Evolutionary conservation across 805 yeast species (phyloP).

Genomic region (Kodamaea jinghongensis): DNA sequence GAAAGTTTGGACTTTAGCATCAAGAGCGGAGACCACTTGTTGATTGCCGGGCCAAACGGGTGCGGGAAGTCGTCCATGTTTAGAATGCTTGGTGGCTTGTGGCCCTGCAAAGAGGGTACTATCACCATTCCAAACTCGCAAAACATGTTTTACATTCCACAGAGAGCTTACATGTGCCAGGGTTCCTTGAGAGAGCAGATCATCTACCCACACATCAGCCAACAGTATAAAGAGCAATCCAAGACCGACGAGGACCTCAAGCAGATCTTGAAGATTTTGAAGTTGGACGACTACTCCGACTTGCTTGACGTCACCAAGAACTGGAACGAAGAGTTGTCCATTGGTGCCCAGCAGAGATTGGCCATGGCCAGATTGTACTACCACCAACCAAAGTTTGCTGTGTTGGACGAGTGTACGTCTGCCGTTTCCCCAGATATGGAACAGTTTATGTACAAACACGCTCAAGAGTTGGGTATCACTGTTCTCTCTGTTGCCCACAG

Average conservation of each 20-base stretch:
- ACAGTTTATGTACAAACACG: constrained; percentile 81
- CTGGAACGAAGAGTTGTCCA: constrained; percentile 86
- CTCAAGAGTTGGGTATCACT: constrained; percentile 75
- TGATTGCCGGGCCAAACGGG: constrained; percentile 95
- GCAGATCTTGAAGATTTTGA: constrained; percentile 53
- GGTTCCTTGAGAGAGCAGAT: constrained; percentile 85
- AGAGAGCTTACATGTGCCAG: constrained; percentile 80
- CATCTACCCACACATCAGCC: constrained; percentile 76
- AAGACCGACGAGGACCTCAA: constrained; percentile 50
- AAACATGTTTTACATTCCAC: constrained; percentile 85
- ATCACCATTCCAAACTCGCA: constrained; percentile 63
- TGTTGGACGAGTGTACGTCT: constrained; percentile 92
- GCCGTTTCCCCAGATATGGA: constrained; percentile 91
- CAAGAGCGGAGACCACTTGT: constrained; percentile 76
- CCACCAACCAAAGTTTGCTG: constrained; percentile 91
- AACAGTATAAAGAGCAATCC: constrained; percentile 46
- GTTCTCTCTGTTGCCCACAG: constrained; percentile 89
- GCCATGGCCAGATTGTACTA: constrained; percentile 93
- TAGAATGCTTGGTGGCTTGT: constrained; percentile 85
- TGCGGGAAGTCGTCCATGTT: constrained; percentile 93
- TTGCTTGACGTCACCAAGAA: constrained; percentile 55
- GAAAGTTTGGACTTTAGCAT: constrained; percentile 66
- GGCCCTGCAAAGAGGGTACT: constrained; percentile 71
- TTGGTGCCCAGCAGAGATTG: constrained; percentile 89
- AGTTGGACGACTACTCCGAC: constrained; percentile 53